Evolutionary conservation across 768 basidiomycete genomes (phyloP).

Genomic region (Russula brevipes): DNA sequence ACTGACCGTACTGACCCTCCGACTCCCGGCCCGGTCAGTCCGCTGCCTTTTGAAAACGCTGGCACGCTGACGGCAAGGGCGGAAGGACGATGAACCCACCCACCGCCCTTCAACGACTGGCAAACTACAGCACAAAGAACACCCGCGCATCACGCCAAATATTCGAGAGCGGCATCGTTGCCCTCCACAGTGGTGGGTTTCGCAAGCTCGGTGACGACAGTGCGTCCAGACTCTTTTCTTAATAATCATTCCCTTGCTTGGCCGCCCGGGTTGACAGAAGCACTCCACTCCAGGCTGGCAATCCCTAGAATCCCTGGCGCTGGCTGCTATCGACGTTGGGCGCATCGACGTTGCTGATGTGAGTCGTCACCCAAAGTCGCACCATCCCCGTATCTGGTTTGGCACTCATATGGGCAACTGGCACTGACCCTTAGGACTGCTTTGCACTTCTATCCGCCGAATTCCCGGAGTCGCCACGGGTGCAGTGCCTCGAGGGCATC

Average conservation of each 20-base stretch:
- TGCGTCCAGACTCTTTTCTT: neutral
- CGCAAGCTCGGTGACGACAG: slow-evolving; percentile 34
- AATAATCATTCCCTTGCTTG: neutral
- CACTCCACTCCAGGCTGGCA: slow-evolving; percentile 54
- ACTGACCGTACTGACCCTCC: too few species aligned
- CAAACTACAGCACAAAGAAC: slow-evolving; percentile 33
- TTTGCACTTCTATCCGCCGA: slow-evolving; percentile 54
- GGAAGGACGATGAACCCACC: slow-evolving; percentile 30
- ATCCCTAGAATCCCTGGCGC: slow-evolving; percentile 71
- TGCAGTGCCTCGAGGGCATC: slow-evolving; percentile 72
- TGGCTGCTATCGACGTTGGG: slow-evolving; percentile 75
- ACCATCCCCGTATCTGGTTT: neutral
- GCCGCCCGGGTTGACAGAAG: neutral
- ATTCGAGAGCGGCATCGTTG: slow-evolving; percentile 31
- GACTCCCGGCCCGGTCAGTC: slow-evolving; percentile 2
- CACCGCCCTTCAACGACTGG: slow-evolving; percentile 34
- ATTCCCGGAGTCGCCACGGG: slow-evolving; percentile 77
- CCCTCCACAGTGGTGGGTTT: slow-evolving; percentile 32
- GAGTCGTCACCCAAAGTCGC: slow-evolving; percentile 29
- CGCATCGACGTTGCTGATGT: slow-evolving; percentile 72
- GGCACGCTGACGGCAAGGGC: neutral
- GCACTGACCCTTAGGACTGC: slow-evolving; percentile 44
- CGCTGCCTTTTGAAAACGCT: neutral
- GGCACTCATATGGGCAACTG: neutral
- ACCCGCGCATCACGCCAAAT: slow-evolving; percentile 34